Conservation (phyloP, 306 rosid genomes). For the Biancaea sappan region DNA sequence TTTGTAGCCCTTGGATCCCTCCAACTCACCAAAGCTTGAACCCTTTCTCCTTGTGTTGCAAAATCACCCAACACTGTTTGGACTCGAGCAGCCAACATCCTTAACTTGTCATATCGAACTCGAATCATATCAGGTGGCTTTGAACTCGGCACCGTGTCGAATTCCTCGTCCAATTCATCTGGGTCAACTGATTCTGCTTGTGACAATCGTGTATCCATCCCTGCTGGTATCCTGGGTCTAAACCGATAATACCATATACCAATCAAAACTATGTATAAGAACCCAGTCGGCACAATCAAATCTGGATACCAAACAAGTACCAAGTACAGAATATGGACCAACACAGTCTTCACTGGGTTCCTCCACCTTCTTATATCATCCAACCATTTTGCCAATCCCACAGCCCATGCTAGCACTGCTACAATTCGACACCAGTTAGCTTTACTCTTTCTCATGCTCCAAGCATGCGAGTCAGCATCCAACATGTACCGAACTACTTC, state of each 20-base stretch:
- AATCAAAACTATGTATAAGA: slow-evolving; percentile 74
- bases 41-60: slow-evolving; percentile 92
- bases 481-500: slow-evolving; percentile 93
- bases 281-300: slow-evolving; percentile 85
- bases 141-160: slow-evolving; percentile 89
- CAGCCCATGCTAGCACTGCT: slow-evolving; percentile 84
- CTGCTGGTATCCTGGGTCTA: slow-evolving; percentile 82
- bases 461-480: slow-evolving; percentile 86
- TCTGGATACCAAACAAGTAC: slow-evolving; percentile 99
- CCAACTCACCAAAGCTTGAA: slow-evolving; percentile 89
- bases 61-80: slow-evolving; percentile 95
- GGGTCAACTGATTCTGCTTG: slow-evolving; percentile 82
- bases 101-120: slow-evolving; percentile 73
- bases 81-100: slow-evolving; percentile 82
- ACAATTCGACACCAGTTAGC: slow-evolving; percentile 94
- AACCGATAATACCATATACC: slow-evolving; percentile 95
- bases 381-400: slow-evolving; percentile 88
- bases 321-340: slow-evolving; percentile 71
- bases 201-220: slow-evolving; percentile 80
- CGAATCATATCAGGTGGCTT: slow-evolving; percentile 66
- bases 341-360: slow-evolving; percentile 74
- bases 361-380: slow-evolving; percentile 83
- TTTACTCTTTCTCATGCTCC: slow-evolving; percentile 96
- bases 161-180: slow-evolving; percentile 87
- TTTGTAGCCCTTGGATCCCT: slow-evolving; percentile 94